Evolutionary conservation across 768 basidiomycete genomes (phyloP), one percentile per base, ranked within the genome.

Genomic region (Astraeus odoratus): DNA sequence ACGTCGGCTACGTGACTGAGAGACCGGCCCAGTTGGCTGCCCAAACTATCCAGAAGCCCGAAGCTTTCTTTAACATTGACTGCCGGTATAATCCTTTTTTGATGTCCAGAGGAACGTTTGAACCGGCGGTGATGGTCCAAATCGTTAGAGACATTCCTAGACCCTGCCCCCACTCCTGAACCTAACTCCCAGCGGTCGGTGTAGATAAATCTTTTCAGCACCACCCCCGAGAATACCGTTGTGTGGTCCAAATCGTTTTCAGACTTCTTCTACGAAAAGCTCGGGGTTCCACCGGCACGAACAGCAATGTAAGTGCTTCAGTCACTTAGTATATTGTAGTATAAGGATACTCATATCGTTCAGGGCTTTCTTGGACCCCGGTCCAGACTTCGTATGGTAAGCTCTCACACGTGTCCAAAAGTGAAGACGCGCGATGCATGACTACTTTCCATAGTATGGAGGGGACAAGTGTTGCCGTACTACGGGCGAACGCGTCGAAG

Each of bases 91-190:
- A 80, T 51, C 78, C 84, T 43, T 70, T 67, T 27, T 70, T 85
- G 48, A 72, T 78, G 3, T 85, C 78, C 54, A 67, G 51, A 16
- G 83, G 83, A 12, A 75, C 75, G 4, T 75, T 82, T 43, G 82
- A 84, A 13, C 83, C 83, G 16, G 78, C 82, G 3, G 75, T 83
- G 61, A 65, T 74, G 40, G 63, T 86, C 43, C 62, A 59, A 37
- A 64, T 83, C 47, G 85, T 86, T 48, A 43, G 82, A 16, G 5
- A 23, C 68, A n/a, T 29, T 25, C 34, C 1, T 7, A 22, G 5
- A 16, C 23, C 4, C 15, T 37, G 27, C 1, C 10, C 1, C 8
- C 18, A 13, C 12, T 15, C 22, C 12, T 12, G n/a, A 25, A 23
- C 18, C 38, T 51, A 26, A 30, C 29, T 25, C 25, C 23, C n/a